Evolutionary conservation across 306 rosid genomes (phyloP).

Genomic region (Corylus avellana): DNA sequence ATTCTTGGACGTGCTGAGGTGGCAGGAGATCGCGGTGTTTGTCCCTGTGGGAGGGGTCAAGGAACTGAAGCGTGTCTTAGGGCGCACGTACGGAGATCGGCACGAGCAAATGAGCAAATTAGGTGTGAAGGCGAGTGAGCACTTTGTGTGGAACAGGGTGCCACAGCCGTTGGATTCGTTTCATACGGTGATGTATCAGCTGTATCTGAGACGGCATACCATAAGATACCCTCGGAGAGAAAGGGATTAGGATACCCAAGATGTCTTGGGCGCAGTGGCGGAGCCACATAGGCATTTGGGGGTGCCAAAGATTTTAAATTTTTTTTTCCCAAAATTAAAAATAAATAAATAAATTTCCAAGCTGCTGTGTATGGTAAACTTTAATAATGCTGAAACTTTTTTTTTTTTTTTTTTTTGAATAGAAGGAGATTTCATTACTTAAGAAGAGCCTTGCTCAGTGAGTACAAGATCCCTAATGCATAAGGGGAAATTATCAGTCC

Average conservation of each 20-base stretch:
- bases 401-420: no score
- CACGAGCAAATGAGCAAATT: conserved; percentile 33
- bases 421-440: no score
- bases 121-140: conserved; percentile 55
- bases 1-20: conserved; percentile 69
- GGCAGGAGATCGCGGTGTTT: conserved; percentile 64
- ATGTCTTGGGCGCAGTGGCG: neutral
- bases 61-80: conserved; percentile 36
- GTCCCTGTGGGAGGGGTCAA: conserved; percentile 25
- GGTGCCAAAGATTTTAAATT: no score
- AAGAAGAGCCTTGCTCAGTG: no score
- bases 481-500: no score
- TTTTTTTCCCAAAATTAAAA: no score
- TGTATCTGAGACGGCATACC: conserved; percentile 75
- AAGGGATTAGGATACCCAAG: neutral
- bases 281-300: no score
- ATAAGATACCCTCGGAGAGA: conserved; percentile 48
- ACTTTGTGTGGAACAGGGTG: conserved; percentile 60
- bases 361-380: no score
- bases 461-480: no score
- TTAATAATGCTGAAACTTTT: no score
- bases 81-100: conserved; percentile 30
- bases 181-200: conserved; percentile 64
- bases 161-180: conserved; percentile 67
- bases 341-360: no score